These are phyloP conservation scores for Porphyridium purpureum DNA, from an alignment of 23 red algal genomes.

Conservation along the genomic window DNA sequence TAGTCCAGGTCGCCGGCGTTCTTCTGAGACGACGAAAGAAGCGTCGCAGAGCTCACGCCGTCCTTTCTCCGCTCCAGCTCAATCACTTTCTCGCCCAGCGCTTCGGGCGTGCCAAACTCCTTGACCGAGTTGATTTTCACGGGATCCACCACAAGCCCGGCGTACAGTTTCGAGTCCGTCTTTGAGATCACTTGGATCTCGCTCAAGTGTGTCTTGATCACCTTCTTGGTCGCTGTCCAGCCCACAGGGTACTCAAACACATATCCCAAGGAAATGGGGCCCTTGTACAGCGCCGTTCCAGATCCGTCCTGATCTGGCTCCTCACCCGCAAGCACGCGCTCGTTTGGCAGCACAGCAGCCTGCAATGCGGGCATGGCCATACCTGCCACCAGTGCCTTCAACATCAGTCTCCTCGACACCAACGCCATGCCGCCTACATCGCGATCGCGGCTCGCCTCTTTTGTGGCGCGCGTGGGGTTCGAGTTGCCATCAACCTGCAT, in stretches of 20 bases:
- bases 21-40: slow-evolving; percentile 1
- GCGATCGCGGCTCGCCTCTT: too few relatives aligned
- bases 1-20: slow-evolving; percentile 10
- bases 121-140: slow-evolving; percentile 49
- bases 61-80: slow-evolving; percentile 74
- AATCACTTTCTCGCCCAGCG: slow-evolving; percentile 57
- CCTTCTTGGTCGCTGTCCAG: slow-evolving; percentile 73
- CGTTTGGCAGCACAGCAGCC: too few relatives aligned
- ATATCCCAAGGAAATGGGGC: background rate
- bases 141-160: slow-evolving; percentile 41
- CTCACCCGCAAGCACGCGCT: too few relatives aligned
- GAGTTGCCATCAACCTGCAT: too few relatives aligned
- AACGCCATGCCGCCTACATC: too few relatives aligned
- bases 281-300: background rate
- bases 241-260: background rate
- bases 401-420: too few relatives aligned
- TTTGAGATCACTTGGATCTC: slow-evolving; percentile 39
- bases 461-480: too few relatives aligned
- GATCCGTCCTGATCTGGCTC: background rate
- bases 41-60: slow-evolving; percentile 14
- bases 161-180: slow-evolving; percentile 20
- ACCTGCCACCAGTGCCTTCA: too few relatives aligned
- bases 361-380: too few relatives aligned
- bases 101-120: slow-evolving; percentile 59
- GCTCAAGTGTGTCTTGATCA: slow-evolving; percentile 76